A percentile compares a stretch with the other conserved stretches of the same genome.
These are phyloP conservation scores for Phaeophleospora eucalypticola DNA, from an alignment of 2,329 filamentous ascomycete species.

Conservation along the genomic window DNA sequence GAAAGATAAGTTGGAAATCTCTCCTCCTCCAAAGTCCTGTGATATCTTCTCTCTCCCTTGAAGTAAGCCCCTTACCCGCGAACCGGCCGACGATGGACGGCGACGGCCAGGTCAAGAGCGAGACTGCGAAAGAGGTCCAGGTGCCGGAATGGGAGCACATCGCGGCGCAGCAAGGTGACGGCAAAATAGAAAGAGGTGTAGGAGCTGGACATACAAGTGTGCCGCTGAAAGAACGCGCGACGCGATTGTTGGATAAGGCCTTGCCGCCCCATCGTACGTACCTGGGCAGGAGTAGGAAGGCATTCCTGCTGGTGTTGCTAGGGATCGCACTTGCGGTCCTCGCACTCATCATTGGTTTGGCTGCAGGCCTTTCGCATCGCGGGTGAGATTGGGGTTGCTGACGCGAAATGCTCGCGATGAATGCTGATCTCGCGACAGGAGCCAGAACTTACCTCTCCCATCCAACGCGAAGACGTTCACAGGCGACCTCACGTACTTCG, in stretches of 20 bases:
- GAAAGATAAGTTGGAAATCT: neutral
- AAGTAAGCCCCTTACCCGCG: neutral
- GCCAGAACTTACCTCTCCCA: conserved; percentile 49
- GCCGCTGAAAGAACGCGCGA: neutral
- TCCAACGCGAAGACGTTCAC: conserved; percentile 50
- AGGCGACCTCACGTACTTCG: conserved; percentile 68
- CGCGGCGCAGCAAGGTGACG: conserved; percentile 8
- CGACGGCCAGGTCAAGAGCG: neutral
- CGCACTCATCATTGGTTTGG: conserved; percentile 40
- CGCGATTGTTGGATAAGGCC: conserved; percentile 30
- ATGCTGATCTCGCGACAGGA: conserved; percentile 20
- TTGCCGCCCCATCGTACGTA: conserved; percentile 39
- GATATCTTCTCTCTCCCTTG: neutral
- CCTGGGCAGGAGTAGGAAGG: conserved; percentile 37
- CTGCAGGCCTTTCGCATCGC: conserved; percentile 33
- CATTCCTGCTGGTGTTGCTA: conserved; percentile 35
- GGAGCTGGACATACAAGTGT: neutral
- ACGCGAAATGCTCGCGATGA: neutral
- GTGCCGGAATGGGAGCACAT: conserved; percentile 24
- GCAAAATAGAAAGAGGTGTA: neutral
- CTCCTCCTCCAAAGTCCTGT: neutral
- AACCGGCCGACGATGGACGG: neutral
- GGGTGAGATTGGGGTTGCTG: neutral
- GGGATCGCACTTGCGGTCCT: conserved; percentile 34
- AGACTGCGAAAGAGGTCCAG: conserved; percentile 14